Evolutionary conservation across 345 rosid genomes (phyloP), one percentile per base, ranked within the genome.

Genomic region (Pistacia vera): DNA sequence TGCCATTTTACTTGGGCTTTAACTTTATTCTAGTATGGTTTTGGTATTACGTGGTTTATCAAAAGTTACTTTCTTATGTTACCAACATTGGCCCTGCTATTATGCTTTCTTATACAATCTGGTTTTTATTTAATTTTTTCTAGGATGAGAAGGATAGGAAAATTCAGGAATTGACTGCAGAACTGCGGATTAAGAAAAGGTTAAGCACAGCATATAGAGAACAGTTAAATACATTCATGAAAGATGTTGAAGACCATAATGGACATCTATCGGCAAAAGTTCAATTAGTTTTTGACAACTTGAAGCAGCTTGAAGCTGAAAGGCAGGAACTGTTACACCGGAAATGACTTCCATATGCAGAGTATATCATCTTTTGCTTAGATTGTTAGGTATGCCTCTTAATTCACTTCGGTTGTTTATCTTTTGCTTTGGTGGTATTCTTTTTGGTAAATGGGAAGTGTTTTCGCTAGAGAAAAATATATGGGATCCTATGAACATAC

Each of bases 141-240:
- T n/a, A 78, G 85, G 79, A 75, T 56, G 81, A 82, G 25, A 82
- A 82, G 79, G 85, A 78, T 77, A 75, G 67, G 67, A 75, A 75
- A 75, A 78, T 82, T 71, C 79, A 74, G 77, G 85, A 82, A 57
- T 63, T 78, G 69, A 82, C 79, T 1, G 60, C 70, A 0, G 81
- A 82, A 48, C 70, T 82, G 66, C 74, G 77, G 56, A 72, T 71
- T 66, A 82, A 75, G 79, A 82, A 68, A 48, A 71, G 77, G 54
- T 67, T 78, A 60, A 75, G 81, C 46, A 76, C 81, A 61, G 70
- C 79, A 14, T 82, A 78, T 57, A 65, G 63, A 68, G 85, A 78
- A 68, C 85, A 82, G 36, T 79, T 82, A 25, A 48, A 68, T 64
- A 75, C 79, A 20, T 78, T 82, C 66, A 60, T 78, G 71, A 75